Conservation (phyloP, 208 protist genomes). For the Crithidia mellificae region DNA sequence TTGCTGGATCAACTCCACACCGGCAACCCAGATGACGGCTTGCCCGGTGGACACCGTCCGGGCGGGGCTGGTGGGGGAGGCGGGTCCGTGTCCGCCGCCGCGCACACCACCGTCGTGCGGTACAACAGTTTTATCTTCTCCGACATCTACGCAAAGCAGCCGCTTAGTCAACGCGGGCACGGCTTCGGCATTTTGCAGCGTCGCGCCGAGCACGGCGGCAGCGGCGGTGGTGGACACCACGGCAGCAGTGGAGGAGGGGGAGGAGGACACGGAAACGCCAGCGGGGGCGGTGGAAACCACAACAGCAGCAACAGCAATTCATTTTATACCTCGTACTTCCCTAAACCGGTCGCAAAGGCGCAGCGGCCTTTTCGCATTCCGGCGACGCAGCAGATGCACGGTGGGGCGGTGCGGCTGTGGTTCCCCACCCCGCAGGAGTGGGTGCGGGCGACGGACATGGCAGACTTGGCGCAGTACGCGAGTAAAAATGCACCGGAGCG, state of each 20-base stretch:
- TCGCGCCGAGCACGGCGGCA: constrained; percentile 25
- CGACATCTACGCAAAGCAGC: constrained; percentile 42
- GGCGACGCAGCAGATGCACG: constrained; percentile 35
- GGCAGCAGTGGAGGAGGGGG: too few species aligned
- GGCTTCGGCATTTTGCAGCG: constrained; percentile 62
- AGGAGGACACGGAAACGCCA: too few species aligned
- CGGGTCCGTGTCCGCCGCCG: constrained; percentile 7
- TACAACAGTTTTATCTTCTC: constrained; percentile 35
- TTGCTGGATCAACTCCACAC: constrained; percentile 52
- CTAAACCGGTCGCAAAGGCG: constrained; percentile 38
- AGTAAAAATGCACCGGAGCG: constrained; percentile 27
- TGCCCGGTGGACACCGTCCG: not conserved
- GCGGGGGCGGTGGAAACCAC: too few species aligned
- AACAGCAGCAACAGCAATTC: constrained; percentile 15
- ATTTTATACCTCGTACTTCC: constrained; percentile 48
- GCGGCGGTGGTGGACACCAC: too few species aligned
- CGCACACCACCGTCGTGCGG: constrained; percentile 30
- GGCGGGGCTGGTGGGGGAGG: not conserved
- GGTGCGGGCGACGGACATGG: constrained; percentile 61
- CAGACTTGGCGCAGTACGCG: constrained; percentile 42
- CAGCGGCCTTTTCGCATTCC: constrained; percentile 60
- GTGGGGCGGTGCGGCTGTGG: constrained; percentile 42
- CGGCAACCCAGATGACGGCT: constrained; percentile 1
- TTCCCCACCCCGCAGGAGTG: constrained; percentile 67
- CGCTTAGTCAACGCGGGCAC: constrained; percentile 52